A percentile compares a stretch with the other conserved stretches of the same genome.
These are phyloP conservation scores for Aspergillus neoniger DNA, from an alignment of 2,329 filamentous ascomycete species.

Conservation along the genomic window DNA sequence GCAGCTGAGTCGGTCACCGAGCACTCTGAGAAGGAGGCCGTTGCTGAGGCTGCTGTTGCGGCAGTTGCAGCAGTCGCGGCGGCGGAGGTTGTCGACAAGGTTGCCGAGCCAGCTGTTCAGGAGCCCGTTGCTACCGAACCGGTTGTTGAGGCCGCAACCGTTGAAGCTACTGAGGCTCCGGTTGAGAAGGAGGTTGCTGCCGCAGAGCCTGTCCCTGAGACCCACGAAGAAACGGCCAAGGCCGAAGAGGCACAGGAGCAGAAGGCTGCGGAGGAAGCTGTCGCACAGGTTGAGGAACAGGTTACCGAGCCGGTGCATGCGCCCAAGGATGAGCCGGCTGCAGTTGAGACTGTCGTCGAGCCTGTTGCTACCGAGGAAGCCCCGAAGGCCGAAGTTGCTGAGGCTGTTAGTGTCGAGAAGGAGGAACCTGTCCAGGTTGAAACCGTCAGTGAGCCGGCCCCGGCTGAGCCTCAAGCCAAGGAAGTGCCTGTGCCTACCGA, in stretches of 20 bases:
- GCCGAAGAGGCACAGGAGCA: constrained; percentile 12
- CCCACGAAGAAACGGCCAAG: too few relatives aligned
- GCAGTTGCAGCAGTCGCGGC: constrained; percentile 3
- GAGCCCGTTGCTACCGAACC: constrained; percentile 1
- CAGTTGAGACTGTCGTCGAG: neutral
- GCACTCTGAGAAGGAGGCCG: neutral
- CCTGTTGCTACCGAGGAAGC: constrained; percentile 1
- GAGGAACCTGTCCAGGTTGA: constrained; percentile 4
- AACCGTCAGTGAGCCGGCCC: neutral
- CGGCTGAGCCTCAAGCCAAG: neutral
- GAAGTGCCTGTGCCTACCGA: neutral
- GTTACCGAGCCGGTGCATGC: constrained; percentile 5
- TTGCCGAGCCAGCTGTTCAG: constrained; percentile 7
- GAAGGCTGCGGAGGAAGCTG: constrained; percentile 6
- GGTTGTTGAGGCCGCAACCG: neutral
- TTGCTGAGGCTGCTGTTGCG: constrained; percentile 9
- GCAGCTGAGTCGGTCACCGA: constrained; percentile 14
- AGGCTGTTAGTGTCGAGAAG: constrained; percentile 6
- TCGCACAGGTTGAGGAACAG: constrained; percentile 3
- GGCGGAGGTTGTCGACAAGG: constrained; percentile 15
- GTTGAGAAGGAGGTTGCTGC: constrained; percentile 11
- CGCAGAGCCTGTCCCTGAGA: constrained; percentile 1
- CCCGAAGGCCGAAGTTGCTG: constrained; percentile 9
- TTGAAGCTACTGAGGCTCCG: constrained; percentile 5
- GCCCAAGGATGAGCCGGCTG: constrained; percentile 2